A percentile compares a stretch with the other conserved stretches of the same genome.
These are phyloP conservation scores for Lecanoromycetidae sp. DNA, from an alignment of 2,329 filamentous ascomycete genomes.

Conservation along the genomic window DNA sequence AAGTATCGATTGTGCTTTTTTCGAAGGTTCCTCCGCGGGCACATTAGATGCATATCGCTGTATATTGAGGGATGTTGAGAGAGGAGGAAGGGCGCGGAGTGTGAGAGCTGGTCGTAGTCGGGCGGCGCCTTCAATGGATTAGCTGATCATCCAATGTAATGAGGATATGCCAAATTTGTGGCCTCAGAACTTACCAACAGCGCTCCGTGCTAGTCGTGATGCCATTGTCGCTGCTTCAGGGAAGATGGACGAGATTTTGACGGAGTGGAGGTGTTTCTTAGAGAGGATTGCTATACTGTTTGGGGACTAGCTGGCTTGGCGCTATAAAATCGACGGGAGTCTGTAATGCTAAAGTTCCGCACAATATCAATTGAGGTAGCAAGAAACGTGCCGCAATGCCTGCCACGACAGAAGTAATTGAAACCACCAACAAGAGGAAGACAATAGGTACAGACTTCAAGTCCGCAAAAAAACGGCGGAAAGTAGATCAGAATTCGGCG, in stretches of 20 bases:
- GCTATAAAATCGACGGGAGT: neutral
- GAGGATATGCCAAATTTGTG: neutral
- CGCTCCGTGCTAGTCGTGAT: constrained; percentile 91
- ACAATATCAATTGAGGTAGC: neutral
- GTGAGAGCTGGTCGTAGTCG: constrained; percentile 74
- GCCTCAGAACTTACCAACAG: constrained; percentile 60
- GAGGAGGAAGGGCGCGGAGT: constrained; percentile 61
- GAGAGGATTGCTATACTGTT: neutral
- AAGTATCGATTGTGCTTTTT: constrained; percentile 91
- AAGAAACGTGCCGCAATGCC: neutral
- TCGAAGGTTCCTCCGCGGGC: constrained; percentile 79
- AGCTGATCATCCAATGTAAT: constrained; percentile 18
- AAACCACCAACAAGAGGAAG: constrained; percentile 4
- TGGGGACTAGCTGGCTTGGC: constrained; percentile 4
- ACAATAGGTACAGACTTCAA: neutral
- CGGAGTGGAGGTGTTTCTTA: neutral
- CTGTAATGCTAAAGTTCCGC: neutral
- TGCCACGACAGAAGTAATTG: neutral
- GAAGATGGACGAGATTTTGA: neutral
- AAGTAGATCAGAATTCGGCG: too few relatives aligned
- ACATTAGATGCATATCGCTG: constrained; percentile 63
- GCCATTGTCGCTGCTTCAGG: constrained; percentile 62
- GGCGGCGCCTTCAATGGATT: constrained; percentile 56
- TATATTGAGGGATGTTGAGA: constrained; percentile 55
- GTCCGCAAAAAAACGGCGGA: neutral